Evolutionary conservation across 257 asterid genomes (phyloP).

Genomic region (Phtheirospermum japonicum): DNA sequence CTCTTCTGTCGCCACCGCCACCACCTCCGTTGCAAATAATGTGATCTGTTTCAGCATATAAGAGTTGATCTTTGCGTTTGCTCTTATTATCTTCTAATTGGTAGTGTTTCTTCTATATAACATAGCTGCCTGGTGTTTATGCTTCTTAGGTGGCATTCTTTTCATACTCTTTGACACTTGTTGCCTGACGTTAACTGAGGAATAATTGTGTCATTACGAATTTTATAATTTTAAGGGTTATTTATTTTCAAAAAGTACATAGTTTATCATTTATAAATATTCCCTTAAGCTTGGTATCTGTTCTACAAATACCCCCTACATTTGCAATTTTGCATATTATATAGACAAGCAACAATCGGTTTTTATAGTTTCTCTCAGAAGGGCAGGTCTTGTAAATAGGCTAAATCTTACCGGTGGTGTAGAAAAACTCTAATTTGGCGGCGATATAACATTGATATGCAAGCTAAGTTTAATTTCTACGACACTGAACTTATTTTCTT

Average conservation of each 20-base stretch:
- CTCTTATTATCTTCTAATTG: slow-evolving; percentile 4
- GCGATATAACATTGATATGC: not conserved
- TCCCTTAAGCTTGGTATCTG: not conserved
- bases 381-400: not conserved
- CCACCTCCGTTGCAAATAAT: slow-evolving; percentile 10
- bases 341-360: not conserved
- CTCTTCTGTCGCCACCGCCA: too few species aligned
- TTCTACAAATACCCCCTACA: not conserved
- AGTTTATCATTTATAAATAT: not conserved
- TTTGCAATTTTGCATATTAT: not conserved
- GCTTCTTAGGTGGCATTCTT: not conserved
- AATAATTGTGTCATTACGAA: slow-evolving; percentile 6
- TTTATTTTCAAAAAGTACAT: not conserved
- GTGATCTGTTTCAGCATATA: not conserved
- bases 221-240: not conserved
- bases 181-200: slow-evolving; percentile 6
- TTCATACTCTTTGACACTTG: slow-evolving; percentile 5
- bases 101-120: not conserved
- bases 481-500: slow-evolving; percentile 5
- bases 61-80: not conserved
- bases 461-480: not conserved
- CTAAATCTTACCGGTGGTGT: not conserved
- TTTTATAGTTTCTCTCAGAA: not conserved
- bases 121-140: not conserved
- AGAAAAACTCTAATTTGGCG: not conserved